Evolutionary conservation across 352 stramenopile species (phyloP).

Genomic region (Plasmopara muralis): DNA sequence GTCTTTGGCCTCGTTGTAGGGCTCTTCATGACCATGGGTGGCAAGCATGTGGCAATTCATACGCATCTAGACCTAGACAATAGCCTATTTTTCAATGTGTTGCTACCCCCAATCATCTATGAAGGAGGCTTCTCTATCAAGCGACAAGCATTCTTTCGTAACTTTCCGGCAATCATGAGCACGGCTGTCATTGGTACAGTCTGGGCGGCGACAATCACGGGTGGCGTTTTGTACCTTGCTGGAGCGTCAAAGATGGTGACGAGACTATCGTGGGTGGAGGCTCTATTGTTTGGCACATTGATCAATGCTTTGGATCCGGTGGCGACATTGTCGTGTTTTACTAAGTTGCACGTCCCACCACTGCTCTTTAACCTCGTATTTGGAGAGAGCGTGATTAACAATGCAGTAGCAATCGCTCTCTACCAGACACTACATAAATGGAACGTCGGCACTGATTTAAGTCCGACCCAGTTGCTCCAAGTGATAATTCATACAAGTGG

Average conservation of each 20-base stretch:
- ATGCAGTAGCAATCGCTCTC: conserved; percentile 89
- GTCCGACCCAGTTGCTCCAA: conserved; percentile 46
- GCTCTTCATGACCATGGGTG: conserved; percentile 56
- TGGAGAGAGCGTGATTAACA: conserved; percentile 93
- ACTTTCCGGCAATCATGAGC: conserved; percentile 82
- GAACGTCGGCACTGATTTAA: conserved; percentile 67
- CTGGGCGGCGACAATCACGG: conserved; percentile 73
- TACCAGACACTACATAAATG: conserved; percentile 91
- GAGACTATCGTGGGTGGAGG: conserved; percentile 83
- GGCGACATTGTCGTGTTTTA: conserved; percentile 91
- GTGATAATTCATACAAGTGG: conserved; percentile 56
- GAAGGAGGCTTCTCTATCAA: conserved; percentile 85
- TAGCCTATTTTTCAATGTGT: conserved; percentile 81
- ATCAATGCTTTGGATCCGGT: conserved; percentile 93
- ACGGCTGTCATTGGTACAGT: conserved; percentile 73
- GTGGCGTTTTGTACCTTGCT: conserved; percentile 60
- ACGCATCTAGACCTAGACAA: conserved; percentile 81
- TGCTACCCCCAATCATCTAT: conserved; percentile 84
- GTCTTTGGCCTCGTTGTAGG: conserved; percentile 67
- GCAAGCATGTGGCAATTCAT: conserved; percentile 51
- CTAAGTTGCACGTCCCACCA: conserved; percentile 78
- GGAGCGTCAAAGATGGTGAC: conserved; percentile 56
- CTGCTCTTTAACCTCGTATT: conserved; percentile 95
- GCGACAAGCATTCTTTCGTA: conserved; percentile 79
- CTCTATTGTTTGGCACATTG: conserved; percentile 86